Conservation (phyloP, 768 basidiomycete species). For the Megacollybia marginata region DNA sequence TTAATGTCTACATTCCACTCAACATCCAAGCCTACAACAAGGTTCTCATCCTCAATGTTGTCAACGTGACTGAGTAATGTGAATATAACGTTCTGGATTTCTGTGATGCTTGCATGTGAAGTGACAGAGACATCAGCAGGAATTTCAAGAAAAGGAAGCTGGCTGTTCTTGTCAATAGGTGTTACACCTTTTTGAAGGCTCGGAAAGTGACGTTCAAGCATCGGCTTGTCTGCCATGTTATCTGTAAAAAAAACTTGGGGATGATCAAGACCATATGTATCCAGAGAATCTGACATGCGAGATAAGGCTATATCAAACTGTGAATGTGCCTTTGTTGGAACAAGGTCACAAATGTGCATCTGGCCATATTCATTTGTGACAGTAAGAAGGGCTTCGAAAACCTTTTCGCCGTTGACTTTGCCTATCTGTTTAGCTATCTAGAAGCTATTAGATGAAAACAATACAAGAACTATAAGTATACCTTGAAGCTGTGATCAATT, state of each 20-base stretch:
- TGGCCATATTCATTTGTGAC: conserved; percentile 8
- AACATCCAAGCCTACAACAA: conserved; percentile 15
- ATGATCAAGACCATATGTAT: conserved; percentile 5
- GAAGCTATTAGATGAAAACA: not conserved
- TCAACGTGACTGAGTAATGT: conserved; percentile 13
- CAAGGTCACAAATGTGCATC: conserved; percentile 6
- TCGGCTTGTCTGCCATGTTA: conserved; percentile 12
- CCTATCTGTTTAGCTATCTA: conserved; percentile 2
- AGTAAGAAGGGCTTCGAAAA: conserved; percentile 9
- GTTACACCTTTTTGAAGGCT: conserved; percentile 15
- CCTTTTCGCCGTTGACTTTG: conserved; percentile 5
- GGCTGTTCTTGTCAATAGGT: conserved; percentile 16
- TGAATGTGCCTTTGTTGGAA: too few relatives aligned
- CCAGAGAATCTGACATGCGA: conserved; percentile 7
- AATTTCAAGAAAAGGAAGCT: conserved; percentile 6
- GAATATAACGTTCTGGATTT: conserved; percentile 13
- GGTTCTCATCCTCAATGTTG: conserved; percentile 5
- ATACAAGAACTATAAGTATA: not conserved
- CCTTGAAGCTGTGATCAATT: conserved; percentile 22
- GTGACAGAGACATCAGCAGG: not conserved
- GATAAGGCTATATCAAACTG: too few relatives aligned
- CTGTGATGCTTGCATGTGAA: not conserved
- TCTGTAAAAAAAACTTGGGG: conserved; percentile 9
- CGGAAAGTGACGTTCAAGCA: conserved; percentile 10
- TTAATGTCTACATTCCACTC: conserved; percentile 20